A percentile compares a stretch with the other conserved stretches of the same genome.
phyloP scores from a whole-genome alignment of 768 basidiomycete species.

The Neoboletus magnificus region DNA sequence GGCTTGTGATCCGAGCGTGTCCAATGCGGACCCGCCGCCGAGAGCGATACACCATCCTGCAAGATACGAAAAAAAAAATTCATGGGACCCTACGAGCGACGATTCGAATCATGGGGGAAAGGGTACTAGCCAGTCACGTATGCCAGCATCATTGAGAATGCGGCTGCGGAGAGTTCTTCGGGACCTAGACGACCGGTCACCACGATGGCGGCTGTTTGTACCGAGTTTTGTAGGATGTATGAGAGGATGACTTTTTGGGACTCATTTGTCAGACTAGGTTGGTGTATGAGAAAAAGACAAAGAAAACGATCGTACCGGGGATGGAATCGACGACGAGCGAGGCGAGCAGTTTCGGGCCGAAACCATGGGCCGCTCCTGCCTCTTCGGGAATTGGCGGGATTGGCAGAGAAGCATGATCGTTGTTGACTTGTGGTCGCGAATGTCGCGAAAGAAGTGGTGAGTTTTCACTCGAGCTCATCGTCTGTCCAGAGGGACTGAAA shows the following conservation, averaged over 20 bases:
- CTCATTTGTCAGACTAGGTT: neutral
- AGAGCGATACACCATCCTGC: conserved; percentile 76
- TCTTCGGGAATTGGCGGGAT: conserved; percentile 24
- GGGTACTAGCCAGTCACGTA: conserved; percentile 70
- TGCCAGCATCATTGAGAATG: conserved; percentile 74
- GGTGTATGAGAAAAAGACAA: neutral
- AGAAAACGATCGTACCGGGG: conserved; percentile 42
- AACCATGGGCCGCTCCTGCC: conserved; percentile 24
- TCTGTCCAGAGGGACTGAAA: conserved; percentile 13
- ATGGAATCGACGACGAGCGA: conserved; percentile 55
- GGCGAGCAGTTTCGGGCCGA: conserved; percentile 36
- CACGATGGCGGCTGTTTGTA: conserved; percentile 63
- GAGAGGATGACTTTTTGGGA: conserved; percentile 54
- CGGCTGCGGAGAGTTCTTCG: conserved; percentile 64
- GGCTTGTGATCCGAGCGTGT: conserved; percentile 75
- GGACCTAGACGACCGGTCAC: conserved; percentile 68
- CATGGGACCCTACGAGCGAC: conserved; percentile 48
- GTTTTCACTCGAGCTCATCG: conserved; percentile 25
- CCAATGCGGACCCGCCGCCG: conserved; percentile 75
- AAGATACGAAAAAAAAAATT: conserved; percentile 28
- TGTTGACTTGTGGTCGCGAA: conserved; percentile 5
- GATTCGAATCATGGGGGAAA: conserved; percentile 17
- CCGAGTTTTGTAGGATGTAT: conserved; percentile 70
- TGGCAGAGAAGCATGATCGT: conserved; percentile 9
- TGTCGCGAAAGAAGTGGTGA: conserved; percentile 30